Evolutionary conservation across 106 monocot genomes (phyloP).

Genomic region (Dendrobium officinale): DNA sequence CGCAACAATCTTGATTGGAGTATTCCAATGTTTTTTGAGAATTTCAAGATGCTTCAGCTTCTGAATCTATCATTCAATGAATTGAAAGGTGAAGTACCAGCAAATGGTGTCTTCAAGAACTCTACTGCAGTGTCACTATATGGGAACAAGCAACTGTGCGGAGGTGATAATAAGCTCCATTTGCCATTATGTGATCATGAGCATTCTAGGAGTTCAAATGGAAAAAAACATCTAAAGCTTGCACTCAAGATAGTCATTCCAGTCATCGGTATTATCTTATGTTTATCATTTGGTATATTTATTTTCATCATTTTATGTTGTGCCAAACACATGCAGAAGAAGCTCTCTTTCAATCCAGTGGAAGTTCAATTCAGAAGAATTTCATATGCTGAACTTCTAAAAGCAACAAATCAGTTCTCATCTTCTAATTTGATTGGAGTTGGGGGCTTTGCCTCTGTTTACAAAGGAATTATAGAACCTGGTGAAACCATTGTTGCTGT

Average conservation of each 20-base stretch:
- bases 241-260: not conserved
- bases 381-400: conserved; percentile 7
- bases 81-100: conserved; percentile 7
- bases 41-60: not conserved
- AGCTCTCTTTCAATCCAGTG: not conserved
- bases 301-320: not conserved
- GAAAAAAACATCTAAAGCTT: too few species aligned
- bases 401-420: conserved; percentile 21
- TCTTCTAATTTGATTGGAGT: conserved; percentile 10
- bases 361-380: conserved; percentile 5
- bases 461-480: conserved; percentile 15
- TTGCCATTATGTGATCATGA: not conserved
- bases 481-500: conserved; percentile 7
- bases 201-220: not conserved
- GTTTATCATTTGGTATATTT: not conserved
- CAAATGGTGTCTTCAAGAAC: conserved; percentile 4
- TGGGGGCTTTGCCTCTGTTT: not conserved
- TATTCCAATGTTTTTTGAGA: conserved; percentile 10
- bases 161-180: not conserved
- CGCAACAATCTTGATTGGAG: conserved; percentile 1
- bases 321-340: not conserved
- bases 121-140: not conserved
- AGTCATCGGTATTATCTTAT: not conserved
- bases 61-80: conserved; percentile 15
- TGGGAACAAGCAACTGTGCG: conserved; percentile 13